A percentile compares a stretch with the other conserved stretches of the same genome.
Evolutionary conservation across 2,329 filamentous ascomycete genomes (phyloP).

Genomic region (Fusarium armeniacum): DNA sequence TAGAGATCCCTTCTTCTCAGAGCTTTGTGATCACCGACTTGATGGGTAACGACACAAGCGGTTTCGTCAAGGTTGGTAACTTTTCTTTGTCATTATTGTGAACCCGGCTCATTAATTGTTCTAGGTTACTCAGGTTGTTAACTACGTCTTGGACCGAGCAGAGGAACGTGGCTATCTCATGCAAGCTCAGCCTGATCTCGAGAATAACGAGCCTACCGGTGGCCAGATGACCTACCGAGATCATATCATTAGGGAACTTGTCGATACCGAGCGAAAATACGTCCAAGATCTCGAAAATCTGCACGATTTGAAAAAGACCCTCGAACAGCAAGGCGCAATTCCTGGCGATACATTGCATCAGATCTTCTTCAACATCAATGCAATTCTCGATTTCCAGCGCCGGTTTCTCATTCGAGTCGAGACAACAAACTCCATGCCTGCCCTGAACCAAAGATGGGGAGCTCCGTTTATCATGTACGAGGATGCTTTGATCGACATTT

Average conservation of each 20-base stretch:
- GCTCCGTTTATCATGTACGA: constrained; percentile 87
- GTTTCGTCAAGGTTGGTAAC: constrained; percentile 86
- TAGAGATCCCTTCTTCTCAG: constrained; percentile 83
- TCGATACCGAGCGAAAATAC: constrained; percentile 97
- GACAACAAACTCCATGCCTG: constrained; percentile 88
- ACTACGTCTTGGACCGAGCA: constrained; percentile 89
- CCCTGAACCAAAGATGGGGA: constrained; percentile 90
- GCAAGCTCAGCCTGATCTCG: constrained; percentile 70
- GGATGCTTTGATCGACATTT: constrained; percentile 85
- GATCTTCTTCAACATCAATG: constrained; percentile 97
- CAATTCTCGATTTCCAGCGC: constrained; percentile 94
- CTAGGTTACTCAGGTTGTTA: constrained; percentile 88
- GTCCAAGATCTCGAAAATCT: constrained; percentile 96
- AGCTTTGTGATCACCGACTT: constrained; percentile 94
- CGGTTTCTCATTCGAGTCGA: constrained; percentile 96
- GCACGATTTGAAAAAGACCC: constrained; percentile 88
- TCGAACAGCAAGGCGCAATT: constrained; percentile 89
- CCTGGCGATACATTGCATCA: constrained; percentile 92
- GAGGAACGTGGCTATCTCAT: constrained; percentile 81
- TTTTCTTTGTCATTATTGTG: not conserved
- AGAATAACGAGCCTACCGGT: constrained; percentile 66
- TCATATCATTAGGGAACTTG: constrained; percentile 90
- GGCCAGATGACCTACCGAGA: constrained; percentile 82
- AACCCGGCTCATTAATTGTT: constrained; percentile 6
- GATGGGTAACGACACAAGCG: constrained; percentile 93